Evolutionary conservation across 1,284 basidiomycete species (phyloP).

Genomic region (Mycena citricolor): DNA sequence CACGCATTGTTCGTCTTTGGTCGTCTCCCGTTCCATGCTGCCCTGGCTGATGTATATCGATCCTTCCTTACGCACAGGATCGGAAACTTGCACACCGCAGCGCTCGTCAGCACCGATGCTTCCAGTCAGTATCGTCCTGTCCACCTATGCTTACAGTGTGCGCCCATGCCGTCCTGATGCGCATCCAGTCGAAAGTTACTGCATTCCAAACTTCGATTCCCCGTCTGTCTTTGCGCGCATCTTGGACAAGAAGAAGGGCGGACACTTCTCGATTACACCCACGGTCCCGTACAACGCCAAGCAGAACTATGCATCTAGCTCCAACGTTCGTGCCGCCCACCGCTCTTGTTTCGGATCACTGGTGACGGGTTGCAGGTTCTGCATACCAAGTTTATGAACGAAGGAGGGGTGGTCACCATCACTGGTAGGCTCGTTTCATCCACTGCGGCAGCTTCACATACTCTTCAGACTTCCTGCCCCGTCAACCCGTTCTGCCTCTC

Average conservation of each 20-base stretch:
- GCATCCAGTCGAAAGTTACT: slow-evolving; percentile 89
- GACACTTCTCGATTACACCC: slow-evolving; percentile 86
- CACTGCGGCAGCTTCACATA: too few species aligned
- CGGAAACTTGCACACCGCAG: slow-evolving; percentile 78
- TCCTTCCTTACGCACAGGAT: slow-evolving; percentile 56
- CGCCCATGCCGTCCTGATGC: not conserved
- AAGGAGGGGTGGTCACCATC: slow-evolving; percentile 75
- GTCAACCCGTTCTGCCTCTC: slow-evolving; percentile 44
- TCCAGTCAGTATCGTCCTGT: slow-evolving; percentile 52
- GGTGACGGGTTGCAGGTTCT: slow-evolving; percentile 54
- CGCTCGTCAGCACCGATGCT: slow-evolving; percentile 77
- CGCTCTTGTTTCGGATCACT: too few species aligned
- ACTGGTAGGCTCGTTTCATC: slow-evolving; percentile 53
- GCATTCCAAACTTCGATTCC: slow-evolving; percentile 90
- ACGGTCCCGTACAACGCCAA: slow-evolving; percentile 68
- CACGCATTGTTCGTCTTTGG: slow-evolving; percentile 59
- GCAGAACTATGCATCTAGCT: slow-evolving; percentile 86
- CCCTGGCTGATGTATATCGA: slow-evolving; percentile 8
- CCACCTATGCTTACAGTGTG: not conserved
- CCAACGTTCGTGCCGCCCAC: slow-evolving; percentile 62
- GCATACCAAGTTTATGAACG: slow-evolving; percentile 86
- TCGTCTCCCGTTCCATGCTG: slow-evolving; percentile 10
- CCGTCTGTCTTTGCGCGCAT: slow-evolving; percentile 88
- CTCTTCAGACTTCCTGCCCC: slow-evolving; percentile 79
- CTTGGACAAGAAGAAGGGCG: slow-evolving; percentile 81